Base-by-base conservation (phyloP, 805 yeast genomes). In the Saccharomyces eubayanus region DNA sequence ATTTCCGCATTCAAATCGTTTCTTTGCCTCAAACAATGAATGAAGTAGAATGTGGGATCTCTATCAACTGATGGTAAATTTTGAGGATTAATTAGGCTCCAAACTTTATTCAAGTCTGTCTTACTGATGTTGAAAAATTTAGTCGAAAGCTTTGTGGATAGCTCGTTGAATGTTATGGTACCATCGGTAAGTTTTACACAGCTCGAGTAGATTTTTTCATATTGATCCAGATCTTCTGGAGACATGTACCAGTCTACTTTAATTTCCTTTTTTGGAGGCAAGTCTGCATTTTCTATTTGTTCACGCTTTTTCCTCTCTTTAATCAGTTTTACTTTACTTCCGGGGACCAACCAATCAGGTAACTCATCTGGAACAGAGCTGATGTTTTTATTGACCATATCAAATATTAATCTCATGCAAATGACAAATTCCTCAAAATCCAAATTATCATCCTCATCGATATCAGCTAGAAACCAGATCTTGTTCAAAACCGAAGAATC, bases 371-470 rank as follows among this genome's bases (percentile, higher is more conserved):
- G 99, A 5, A 91, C 75, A 20, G 74, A 70, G 16, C 76, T 74
- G 49, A 74, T 68, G 40, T 78, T 79, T 16, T 91, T 89, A 69
- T 94, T 91, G 52, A 94, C 92, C 67, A 86, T 70, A 67, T 94
- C 99, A 67, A 90, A 94, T 47, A 92, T 88, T 53, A 94, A 77
- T 61, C 98, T 79, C 99, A 94, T 94, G 51, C 97, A 92, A 58
- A 94, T 89, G 66, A 97, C 94, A 70, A 94, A 94, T 73, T 94
- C 99, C 72, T 94, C 99, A 69, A 94, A 94, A 71, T 94, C 99
- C 62, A 94, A 77, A 60, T 77, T 75, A 10, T 96, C 97, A 70
- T 94, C 99, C 47, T 83, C 82, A 70, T 94, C 99, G 53, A 92
- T 88, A 68, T 94, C 99, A 1, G 92, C 84, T 49, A 94, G 72